Base-by-base conservation (phyloP, 2,329 filamentous ascomycete species). In the Paecilomyces formosus region DNA sequence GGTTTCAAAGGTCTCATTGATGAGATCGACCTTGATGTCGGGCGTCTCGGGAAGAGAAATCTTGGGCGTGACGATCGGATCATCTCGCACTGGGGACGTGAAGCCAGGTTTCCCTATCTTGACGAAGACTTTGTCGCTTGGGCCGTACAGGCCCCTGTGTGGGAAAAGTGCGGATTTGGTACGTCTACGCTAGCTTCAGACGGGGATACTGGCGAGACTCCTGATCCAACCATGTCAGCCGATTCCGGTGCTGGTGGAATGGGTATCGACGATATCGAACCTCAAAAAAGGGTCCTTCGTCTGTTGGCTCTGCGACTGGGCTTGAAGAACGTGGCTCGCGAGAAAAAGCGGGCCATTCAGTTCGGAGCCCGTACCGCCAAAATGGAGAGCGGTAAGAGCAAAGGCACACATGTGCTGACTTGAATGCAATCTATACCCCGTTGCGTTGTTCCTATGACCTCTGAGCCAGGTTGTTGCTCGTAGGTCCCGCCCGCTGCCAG, bases 301-400 rank as follows among this genome's bases (percentile, higher is more conserved):
- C 79, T 96, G 22, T 75, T 96, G 22, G 91, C 92, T 0, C 83
- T 86, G 72, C 81, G 85, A 30, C 74, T 97, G 35, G 89, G 87
- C 2, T 87, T 97, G 83, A 72, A 72, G 1, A 76, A 74, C 5
- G 89, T 92, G 1, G 87, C 93, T 3, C 77, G 77, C n/a, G 92
- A 97, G 74, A 96, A 94, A 81, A 99, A 99, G 76, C 82, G 92
- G 68, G 93, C 93, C 18, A 92, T 92, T 59, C 90, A 94, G 73
- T 94, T 94, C 68, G 90, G 90, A 13, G 85, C 90, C 2, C 80
- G 89, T 64, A 92, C 89, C 3, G 90, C 90, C 13, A 94, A 92
- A 77, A 92, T 93, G 86, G 87, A 91, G 69, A 75, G 68, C 53
- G 75, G 79, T 39, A 84, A 79, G 66, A 82, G 82, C 12, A 91